A percentile compares a stretch with the other conserved stretches of the same genome.
Evolutionary conservation across 441 rosid species (phyloP).

Genomic region (Syzygium malaccense): DNA sequence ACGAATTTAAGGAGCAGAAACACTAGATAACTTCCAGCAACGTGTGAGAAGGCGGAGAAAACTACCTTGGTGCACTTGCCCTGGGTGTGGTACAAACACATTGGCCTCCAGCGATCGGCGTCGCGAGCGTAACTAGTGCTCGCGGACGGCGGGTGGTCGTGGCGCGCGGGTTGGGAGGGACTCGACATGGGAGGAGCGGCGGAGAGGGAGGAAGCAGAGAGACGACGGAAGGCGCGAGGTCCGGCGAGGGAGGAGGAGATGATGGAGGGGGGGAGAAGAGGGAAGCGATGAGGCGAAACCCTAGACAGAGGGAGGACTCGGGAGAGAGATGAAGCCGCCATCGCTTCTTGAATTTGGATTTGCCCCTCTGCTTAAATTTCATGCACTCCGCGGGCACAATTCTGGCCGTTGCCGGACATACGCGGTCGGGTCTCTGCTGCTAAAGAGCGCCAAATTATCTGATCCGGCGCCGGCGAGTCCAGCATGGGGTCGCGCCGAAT

Average conservation of each 20-base stretch:
- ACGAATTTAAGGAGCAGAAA: neutral
- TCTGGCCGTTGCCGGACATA: fast-evolving
- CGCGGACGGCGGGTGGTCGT: neutral
- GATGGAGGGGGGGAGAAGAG: neutral
- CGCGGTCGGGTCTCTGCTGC: neutral
- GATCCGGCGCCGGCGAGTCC: neutral
- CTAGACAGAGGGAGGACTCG: neutral
- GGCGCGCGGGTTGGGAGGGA: neutral
- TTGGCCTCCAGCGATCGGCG: conserved; percentile 44
- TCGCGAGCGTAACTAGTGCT: neutral
- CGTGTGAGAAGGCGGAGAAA: neutral
- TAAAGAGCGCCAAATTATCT: neutral
- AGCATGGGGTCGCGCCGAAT: no score
- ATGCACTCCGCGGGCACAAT: neutral
- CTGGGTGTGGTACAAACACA: conserved; percentile 83
- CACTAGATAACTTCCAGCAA: neutral
- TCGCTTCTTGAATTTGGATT: neutral
- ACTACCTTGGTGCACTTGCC: conserved; percentile 74
- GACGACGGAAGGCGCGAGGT: neutral
- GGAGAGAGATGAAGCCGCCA: neutral
- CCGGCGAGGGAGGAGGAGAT: neutral
- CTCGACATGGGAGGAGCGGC: neutral
- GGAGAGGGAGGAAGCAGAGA: neutral
- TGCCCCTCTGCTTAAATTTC: neutral
- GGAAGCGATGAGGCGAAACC: neutral